Percentiles rank a stretch among this genome's conserved stretches.
Evolutionary conservation across 2,329 filamentous ascomycete species (phyloP).

Genomic region (Metarhizium sp.): DNA sequence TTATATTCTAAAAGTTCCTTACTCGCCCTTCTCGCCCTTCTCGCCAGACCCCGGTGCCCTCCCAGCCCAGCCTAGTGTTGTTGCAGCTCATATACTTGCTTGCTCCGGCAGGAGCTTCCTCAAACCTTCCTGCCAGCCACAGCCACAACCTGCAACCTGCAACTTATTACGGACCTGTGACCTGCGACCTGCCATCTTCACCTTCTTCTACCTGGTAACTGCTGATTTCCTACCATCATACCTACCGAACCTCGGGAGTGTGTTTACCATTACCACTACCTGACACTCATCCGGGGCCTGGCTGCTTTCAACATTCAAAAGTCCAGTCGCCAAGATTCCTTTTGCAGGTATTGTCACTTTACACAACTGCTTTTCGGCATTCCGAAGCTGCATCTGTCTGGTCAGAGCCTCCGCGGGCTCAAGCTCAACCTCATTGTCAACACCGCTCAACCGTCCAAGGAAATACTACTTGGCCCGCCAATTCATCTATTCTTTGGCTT

Average conservation of each 20-base stretch:
- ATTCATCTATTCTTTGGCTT: background rate
- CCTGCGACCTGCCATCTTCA: background rate
- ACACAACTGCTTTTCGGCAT: background rate
- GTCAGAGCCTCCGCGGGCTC: too few species aligned
- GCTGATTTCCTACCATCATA: background rate
- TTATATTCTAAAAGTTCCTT: background rate
- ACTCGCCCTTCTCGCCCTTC: background rate
- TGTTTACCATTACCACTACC: background rate
- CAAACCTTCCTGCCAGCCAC: background rate
- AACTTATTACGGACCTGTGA: background rate
- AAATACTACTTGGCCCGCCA: background rate
- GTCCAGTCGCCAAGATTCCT: background rate
- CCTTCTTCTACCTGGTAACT: background rate
- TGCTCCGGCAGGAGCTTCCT: background rate
- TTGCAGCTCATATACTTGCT: background rate
- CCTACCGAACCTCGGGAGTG: background rate
- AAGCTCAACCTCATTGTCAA: background rate
- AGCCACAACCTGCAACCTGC: background rate
- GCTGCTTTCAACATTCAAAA: background rate
- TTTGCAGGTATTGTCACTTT: background rate
- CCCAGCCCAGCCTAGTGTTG: background rate
- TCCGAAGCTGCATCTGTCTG: background rate
- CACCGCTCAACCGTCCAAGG: background rate
- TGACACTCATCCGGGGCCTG: background rate
- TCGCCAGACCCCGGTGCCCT: background rate